Evolutionary conservation across 148 eudicot genomes (phyloP), one percentile per base, ranked within the genome.

Genomic region (Agrostemma githago): DNA sequence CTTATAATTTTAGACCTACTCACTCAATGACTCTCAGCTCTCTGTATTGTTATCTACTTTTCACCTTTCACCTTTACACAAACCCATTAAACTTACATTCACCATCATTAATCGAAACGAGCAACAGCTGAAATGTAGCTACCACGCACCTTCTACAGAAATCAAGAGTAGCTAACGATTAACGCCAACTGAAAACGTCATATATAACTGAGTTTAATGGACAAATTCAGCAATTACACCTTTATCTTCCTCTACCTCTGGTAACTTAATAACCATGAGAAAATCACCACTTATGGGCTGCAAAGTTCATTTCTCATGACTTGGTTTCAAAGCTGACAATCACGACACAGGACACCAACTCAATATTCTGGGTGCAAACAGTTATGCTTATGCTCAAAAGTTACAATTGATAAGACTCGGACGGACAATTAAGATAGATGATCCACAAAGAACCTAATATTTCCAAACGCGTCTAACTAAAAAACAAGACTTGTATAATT

Each of bases 241-340:
- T 48, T 48, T 11, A 11, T 48, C 9, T 2, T 48, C 56, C 56
- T 51, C 56, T 2, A 3, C 9, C 15, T 59, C 62, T 12, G 62
- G 20, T 16, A 26, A 26, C 34, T 26, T 26, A 26, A 26, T 59
- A 20, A 17, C 21, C 21, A 19, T n/a, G 62, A n/a, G 62, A 59
- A 59, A 59, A 15, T 65, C 67, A 12, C 20, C n/a, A 65, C 68
- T 38, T 65, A 38, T 39, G 46, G 40, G 68, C 68, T 64, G 17
- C 68, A 9, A 64, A 39, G 8, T 37, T 37, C 15, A 39, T 64
- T 39, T 26, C 40, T 62, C 39, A 10, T 34, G 66, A 62, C 12
- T 7, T 3, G 15, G 11, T 9, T 26, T 9, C 41, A 34, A 26
- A 26, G 16, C 19, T 58, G 16, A 19, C 54, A 48, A 48, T 48